Conservation (phyloP, 805 yeast species). For the Yamadazyma kitorensis region DNA sequence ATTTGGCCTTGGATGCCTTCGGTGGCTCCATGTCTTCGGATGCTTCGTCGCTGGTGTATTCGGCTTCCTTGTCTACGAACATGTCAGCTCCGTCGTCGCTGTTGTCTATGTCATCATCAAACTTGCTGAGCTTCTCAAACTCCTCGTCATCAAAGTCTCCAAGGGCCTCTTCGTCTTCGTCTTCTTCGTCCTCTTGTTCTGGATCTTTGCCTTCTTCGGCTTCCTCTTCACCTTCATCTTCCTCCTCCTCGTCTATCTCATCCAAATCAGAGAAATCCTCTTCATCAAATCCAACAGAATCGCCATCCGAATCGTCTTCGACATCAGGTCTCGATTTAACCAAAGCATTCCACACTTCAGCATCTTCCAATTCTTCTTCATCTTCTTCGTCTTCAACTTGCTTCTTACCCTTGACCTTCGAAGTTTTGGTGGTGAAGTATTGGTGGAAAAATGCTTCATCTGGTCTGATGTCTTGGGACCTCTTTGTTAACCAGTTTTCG, state of each 20-base stretch:
- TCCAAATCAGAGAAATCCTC: constrained; percentile 40
- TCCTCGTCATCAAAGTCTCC: constrained; percentile 33
- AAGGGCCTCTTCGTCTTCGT: constrained; percentile 1
- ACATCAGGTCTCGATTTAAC: constrained; percentile 73
- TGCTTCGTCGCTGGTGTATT: constrained; percentile 21
- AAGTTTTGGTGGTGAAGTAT: constrained; percentile 67
- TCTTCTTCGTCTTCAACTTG: constrained; percentile 24
- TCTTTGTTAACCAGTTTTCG: constrained; percentile 75
- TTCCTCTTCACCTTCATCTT: constrained; percentile 24
- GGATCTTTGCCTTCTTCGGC: constrained; percentile 25
- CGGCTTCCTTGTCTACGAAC: constrained; percentile 34
- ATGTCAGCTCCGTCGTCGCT: constrained; percentile 5
- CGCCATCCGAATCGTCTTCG: constrained; percentile 43
- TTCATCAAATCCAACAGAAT: constrained; percentile 40
- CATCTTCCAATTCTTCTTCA: constrained; percentile 36
- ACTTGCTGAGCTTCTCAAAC: constrained; percentile 1
- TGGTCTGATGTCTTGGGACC: constrained; percentile 66
- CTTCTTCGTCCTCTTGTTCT: constrained; percentile 1
- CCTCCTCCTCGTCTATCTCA: constrained; percentile 43
- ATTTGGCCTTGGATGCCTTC: constrained; percentile 13
- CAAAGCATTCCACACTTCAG: constrained; percentile 77
- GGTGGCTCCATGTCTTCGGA: constrained; percentile 11
- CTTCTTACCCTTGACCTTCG: constrained; percentile 25
- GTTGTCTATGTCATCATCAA: constrained; percentile 8
- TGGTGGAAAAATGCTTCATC: constrained; percentile 88